phyloP scores from a whole-genome alignment of 352 stramenopile genomes.

The Phytophthora citricola region DNA sequence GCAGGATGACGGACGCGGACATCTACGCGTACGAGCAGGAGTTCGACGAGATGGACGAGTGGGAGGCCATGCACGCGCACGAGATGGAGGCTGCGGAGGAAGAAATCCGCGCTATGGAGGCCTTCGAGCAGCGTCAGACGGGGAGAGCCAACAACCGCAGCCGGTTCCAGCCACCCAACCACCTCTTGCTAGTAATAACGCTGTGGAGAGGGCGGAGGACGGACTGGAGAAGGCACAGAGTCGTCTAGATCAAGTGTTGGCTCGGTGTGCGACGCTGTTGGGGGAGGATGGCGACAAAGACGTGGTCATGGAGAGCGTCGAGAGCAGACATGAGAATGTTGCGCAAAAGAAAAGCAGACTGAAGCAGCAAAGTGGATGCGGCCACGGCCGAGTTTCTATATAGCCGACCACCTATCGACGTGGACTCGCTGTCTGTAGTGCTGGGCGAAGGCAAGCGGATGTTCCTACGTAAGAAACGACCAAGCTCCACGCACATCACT shows the following conservation, averaged over 20 bases:
- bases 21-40: slow-evolving; percentile 85
- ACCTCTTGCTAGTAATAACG: slow-evolving; percentile 7
- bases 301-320: slow-evolving; percentile 39
- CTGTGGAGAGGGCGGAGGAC: slow-evolving; percentile 23
- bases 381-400: slow-evolving; percentile 57
- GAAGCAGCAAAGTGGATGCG: slow-evolving; percentile 36
- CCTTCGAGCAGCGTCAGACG: slow-evolving; percentile 39
- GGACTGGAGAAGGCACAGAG: slow-evolving; percentile 49
- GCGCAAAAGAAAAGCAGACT: slow-evolving; percentile 31
- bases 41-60: slow-evolving; percentile 80
- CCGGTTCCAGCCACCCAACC: slow-evolving; percentile 7
- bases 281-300: slow-evolving; percentile 69
- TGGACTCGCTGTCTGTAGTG: slow-evolving; percentile 66
- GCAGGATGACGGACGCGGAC: slow-evolving; percentile 67
- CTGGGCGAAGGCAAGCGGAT: slow-evolving; percentile 57
- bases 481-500: slow-evolving; percentile 17
- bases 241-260: slow-evolving; percentile 60
- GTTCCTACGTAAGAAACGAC: slow-evolving; percentile 72
- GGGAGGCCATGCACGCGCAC: slow-evolving; percentile 81
- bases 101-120: slow-evolving; percentile 64
- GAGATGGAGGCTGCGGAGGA: slow-evolving; percentile 84
- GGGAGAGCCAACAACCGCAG: slow-evolving; percentile 19
- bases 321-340: slow-evolving; percentile 35
- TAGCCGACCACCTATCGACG: slow-evolving; percentile 65
- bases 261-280: slow-evolving; percentile 67